These are phyloP conservation scores for Rosa persica DNA, from an alignment of 306 rosid species.

Conservation along the genomic window DNA sequence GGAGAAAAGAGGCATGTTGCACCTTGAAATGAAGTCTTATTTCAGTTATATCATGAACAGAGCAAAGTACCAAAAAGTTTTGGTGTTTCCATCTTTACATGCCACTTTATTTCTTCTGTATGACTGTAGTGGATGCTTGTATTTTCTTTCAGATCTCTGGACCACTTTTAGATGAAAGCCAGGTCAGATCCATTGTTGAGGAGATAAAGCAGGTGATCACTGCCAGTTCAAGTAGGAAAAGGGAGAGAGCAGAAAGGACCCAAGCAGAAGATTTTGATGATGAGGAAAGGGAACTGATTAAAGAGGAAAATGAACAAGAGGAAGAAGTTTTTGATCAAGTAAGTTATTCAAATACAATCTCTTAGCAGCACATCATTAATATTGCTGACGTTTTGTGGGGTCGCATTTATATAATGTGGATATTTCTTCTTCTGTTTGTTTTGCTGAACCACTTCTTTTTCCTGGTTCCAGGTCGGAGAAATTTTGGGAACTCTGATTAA, in stretches of 20 bases:
- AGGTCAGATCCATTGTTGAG: constrained; percentile 79
- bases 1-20: not conserved
- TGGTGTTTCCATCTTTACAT: not conserved
- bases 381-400: not conserved
- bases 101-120: not conserved
- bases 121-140: not conserved
- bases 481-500: constrained; percentile 96
- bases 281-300: constrained; percentile 84
- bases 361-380: constrained; percentile 1
- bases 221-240: constrained; percentile 89
- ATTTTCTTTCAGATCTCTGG: constrained; percentile 66
- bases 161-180: constrained; percentile 81
- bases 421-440: constrained; percentile 16
- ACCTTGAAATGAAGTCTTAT: not conserved
- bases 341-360: constrained; percentile 28
- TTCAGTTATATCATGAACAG: not conserved
- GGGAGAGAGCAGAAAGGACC: constrained; percentile 82
- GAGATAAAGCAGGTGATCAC: constrained; percentile 93
- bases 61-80: not conserved
- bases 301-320: constrained; percentile 99
- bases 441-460: constrained; percentile 10
- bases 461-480: constrained; percentile 83
- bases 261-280: constrained; percentile 98
- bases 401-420: not conserved
- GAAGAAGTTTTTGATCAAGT: constrained; percentile 99